phyloP scores from a whole-genome alignment of 306 rosid genomes.

The Inga laurina region DNA sequence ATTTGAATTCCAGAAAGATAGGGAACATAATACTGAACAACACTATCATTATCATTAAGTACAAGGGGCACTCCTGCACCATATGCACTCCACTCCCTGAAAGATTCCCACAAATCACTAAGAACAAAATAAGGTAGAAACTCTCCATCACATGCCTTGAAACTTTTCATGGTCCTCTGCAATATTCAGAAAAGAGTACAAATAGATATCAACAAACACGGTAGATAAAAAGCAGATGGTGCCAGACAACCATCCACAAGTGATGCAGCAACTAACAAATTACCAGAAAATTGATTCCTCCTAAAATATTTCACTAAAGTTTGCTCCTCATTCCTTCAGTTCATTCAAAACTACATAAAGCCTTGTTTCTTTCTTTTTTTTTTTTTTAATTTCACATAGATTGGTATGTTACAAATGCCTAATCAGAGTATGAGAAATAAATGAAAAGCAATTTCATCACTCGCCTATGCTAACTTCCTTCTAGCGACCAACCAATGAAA shows the following conservation, averaged over 20 bases:
- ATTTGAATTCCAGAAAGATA: conserved; percentile 75
- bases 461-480: not conserved
- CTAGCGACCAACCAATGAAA: not conserved
- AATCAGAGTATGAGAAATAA: not conserved
- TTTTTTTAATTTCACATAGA: not conserved
- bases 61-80: conserved; percentile 81
- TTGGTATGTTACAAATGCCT: not conserved
- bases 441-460: not conserved
- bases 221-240: not conserved
- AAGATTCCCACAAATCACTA: conserved; percentile 78
- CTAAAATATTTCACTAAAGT: not conserved
- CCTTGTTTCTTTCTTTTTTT: not conserved
- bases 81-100: conserved; percentile 83
- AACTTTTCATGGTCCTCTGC: conserved; percentile 60
- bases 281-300: not conserved
- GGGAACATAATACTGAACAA: conserved; percentile 74
- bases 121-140: conserved; percentile 66
- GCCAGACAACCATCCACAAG: not conserved
- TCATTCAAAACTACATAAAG: not conserved
- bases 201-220: not conserved
- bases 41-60: conserved; percentile 60
- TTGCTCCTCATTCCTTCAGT: not conserved
- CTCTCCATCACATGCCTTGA: conserved; percentile 45
- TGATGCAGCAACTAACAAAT: not conserved
- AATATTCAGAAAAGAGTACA: conserved; percentile 4